Evolutionary conservation across 2,329 filamentous ascomycete species (phyloP), one percentile per base, ranked within the genome.

Genomic region (Paecilomyces formosus): DNA sequence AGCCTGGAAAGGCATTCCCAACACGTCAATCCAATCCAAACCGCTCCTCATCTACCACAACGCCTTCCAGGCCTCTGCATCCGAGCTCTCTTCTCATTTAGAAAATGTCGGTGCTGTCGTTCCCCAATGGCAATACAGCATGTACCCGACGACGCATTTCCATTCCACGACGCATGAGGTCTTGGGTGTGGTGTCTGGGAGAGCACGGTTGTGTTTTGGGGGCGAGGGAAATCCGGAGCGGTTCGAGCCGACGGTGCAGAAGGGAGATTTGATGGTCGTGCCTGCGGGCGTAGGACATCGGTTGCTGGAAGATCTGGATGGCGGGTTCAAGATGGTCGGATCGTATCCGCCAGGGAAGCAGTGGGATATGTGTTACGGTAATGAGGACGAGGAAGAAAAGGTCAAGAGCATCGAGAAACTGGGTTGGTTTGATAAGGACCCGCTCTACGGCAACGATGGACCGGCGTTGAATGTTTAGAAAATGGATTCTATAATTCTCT

Each of bases 361-460:
- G 18, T 90, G 85, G 85, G 86, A 89, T 70, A 89, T 90, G 87
- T 89, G 86, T 64, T 88, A 89, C 74, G 87, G 86, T 1, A 76
- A 76, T 55, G 65, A 76, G 39, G 82, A 77, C 0, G 86, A 88
- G 66, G 80, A 83, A 66, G 68, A 71, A 6, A 82, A 82, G 64
- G 70, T 81, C 6, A 70, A 78, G 58, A 68, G 63, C 6, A 86
- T 87, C 53, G 67, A 63, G 56, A 63, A 65, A 3, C 63, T 88
- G 65, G 64, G 63, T 4, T 88, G 85, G 85, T 84, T 88, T 62
- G 68, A 76, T 52, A 78, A 67, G 60, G 85, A 88, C 75, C 85
- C 85, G 18, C 70, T 88, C 18, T 86, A 84, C 71, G 83, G 83
- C 0, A 73, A 79, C 24, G 66, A 78, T 52, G 83, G 82, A 2